Evolutionary conservation across 176 grass and related monocot species (phyloP).

Genomic region (Oryza meridionalis): DNA sequence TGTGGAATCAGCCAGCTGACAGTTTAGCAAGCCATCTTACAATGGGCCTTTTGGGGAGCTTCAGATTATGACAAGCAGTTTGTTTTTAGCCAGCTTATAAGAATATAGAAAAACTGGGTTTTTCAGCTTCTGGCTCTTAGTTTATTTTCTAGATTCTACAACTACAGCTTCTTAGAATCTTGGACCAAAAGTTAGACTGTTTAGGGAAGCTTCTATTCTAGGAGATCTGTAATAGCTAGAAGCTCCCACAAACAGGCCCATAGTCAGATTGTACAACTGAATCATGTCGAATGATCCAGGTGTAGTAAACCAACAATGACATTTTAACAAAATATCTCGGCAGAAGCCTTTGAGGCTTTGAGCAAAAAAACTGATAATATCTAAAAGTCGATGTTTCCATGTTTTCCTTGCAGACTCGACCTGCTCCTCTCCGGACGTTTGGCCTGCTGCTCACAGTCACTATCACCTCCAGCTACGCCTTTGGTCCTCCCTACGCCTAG

Average conservation of each 20-base stretch:
- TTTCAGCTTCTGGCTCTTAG: too few relatives aligned
- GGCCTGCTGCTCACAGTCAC: constrained; percentile 29
- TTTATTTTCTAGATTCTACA: too few relatives aligned
- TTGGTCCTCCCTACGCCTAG: constrained; percentile 79
- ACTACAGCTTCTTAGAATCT: too few relatives aligned
- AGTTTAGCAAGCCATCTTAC: not conserved
- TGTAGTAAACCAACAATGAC: not conserved
- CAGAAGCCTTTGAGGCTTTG: too few relatives aligned
- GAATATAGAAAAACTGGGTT: too few relatives aligned
- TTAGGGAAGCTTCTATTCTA: too few relatives aligned
- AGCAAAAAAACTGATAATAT: not conserved
- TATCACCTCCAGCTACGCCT: constrained; percentile 30
- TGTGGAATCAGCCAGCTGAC: not conserved
- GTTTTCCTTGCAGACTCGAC: constrained; percentile 64
- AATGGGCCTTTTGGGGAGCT: too few relatives aligned
- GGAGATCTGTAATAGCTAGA: too few relatives aligned
- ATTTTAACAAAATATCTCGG: too few relatives aligned
- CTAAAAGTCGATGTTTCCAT: constrained; percentile 71
- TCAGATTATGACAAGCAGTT: too few relatives aligned
- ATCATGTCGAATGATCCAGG: not conserved
- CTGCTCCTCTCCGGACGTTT: constrained; percentile 39
- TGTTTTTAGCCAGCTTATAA: too few relatives aligned
- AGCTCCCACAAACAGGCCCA: not conserved
- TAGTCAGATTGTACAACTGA: not conserved
- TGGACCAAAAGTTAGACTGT: too few relatives aligned